Percentiles rank a stretch among this genome's conserved stretches.
Evolutionary conservation across 768 basidiomycete genomes (phyloP).

Genomic region (Lentinula raphanica): DNA sequence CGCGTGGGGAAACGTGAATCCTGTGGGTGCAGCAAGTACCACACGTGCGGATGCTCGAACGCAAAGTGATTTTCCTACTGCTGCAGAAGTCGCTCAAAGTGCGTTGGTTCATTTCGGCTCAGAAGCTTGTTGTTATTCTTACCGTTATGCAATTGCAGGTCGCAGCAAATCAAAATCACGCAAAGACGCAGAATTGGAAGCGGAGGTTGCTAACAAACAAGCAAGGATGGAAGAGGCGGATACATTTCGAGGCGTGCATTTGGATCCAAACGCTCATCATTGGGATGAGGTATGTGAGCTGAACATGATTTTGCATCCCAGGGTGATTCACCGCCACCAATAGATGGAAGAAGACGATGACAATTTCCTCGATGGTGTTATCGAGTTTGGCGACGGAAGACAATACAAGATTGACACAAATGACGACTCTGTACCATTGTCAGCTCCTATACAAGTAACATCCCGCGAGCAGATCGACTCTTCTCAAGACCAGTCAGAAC

Average conservation of each 20-base stretch:
- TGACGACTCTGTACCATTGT: constrained; percentile 27
- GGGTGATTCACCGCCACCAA: neutral
- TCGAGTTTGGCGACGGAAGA: constrained; percentile 90
- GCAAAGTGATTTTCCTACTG: constrained; percentile 86
- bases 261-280: constrained; percentile 91
- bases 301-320: constrained; percentile 1
- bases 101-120: constrained; percentile 22
- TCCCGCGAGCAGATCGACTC: constrained; percentile 15
- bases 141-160: neutral
- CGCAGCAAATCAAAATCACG: neutral
- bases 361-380: constrained; percentile 81
- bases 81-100: constrained; percentile 91
- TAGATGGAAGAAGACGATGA: constrained; percentile 92
- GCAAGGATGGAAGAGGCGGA: constrained; percentile 79
- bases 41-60: constrained; percentile 37
- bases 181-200: constrained; percentile 39
- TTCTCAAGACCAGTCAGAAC: constrained; percentile 26
- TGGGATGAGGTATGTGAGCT: constrained; percentile 87
- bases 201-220: constrained; percentile 53
- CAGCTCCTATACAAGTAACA: constrained; percentile 17
- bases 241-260: constrained; percentile 89
- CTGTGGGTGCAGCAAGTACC: constrained; percentile 24
- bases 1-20: constrained; percentile 68
- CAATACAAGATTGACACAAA: constrained; percentile 77
- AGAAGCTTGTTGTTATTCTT: neutral